Conservation (phyloP, 495 filamentous ascomycete genomes). For the Penicillium flavigenum region DNA sequence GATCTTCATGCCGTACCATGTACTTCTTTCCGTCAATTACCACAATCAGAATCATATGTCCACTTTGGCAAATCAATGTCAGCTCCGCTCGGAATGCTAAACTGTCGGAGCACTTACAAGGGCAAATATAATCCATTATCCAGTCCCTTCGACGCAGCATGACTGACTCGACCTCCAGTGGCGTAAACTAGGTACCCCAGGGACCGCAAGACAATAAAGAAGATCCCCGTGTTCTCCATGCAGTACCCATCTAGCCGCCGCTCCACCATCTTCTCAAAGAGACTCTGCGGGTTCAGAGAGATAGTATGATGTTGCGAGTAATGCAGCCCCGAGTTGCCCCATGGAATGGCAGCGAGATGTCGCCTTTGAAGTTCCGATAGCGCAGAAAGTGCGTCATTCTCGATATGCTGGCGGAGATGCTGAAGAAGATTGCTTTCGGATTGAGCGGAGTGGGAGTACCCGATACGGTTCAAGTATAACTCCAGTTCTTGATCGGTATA, state of each 20-base stretch:
- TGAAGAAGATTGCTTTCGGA: constrained; percentile 20
- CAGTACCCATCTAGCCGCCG: constrained; percentile 72
- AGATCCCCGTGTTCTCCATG: constrained; percentile 71
- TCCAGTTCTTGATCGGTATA: constrained; percentile 36
- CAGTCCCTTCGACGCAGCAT: constrained; percentile 22
- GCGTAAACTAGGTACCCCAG: constrained; percentile 60
- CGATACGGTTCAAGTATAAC: constrained; percentile 36
- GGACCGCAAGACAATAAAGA: constrained; percentile 59
- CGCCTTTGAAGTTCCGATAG: constrained; percentile 34
- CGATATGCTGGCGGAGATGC: constrained; percentile 22
- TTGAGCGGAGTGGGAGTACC: constrained; percentile 22
- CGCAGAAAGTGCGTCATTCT: constrained; percentile 26
- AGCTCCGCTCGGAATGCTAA: neutral
- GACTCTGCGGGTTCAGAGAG: constrained; percentile 54
- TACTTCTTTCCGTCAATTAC: constrained; percentile 53
- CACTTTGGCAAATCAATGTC: constrained; percentile 15
- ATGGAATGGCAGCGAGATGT: constrained; percentile 63
- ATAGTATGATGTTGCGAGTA: constrained; percentile 57
- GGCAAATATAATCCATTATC: constrained; percentile 26
- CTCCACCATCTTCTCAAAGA: constrained; percentile 66
- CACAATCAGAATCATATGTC: constrained; percentile 70
- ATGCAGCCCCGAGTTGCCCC: constrained; percentile 62
- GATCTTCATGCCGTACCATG: constrained; percentile 31
- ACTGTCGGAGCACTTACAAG: constrained; percentile 23
- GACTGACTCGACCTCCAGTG: constrained; percentile 42